Evolutionary conservation across 2,329 filamentous ascomycete species (phyloP).

Genomic region (Ophiostoma novo-ulmi): DNA sequence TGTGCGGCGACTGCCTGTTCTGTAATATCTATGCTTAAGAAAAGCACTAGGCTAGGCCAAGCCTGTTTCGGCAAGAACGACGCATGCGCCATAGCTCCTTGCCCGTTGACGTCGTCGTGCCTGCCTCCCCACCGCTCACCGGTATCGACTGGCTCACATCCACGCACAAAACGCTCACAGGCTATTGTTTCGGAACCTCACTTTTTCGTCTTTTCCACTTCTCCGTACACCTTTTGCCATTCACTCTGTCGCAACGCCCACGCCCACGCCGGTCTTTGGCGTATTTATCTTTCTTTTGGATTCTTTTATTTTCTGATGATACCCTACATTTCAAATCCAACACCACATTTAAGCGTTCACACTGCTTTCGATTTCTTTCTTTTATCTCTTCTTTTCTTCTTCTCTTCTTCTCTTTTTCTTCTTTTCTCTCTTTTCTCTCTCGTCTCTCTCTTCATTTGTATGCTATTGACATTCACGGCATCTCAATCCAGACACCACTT

Average conservation of each 20-base stretch:
- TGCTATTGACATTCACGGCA: background rate
- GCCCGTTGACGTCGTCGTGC: background rate
- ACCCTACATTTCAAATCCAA: slow-evolving; percentile 10
- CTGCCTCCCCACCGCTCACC: background rate
- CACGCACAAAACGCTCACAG: slow-evolving; percentile 27
- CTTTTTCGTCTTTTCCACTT: background rate
- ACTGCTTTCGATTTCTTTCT: background rate
- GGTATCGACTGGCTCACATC: slow-evolving; percentile 20
- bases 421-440: background rate
- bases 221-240: background rate
- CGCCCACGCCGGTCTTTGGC: background rate
- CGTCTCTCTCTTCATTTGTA: background rate
- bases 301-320: slow-evolving; percentile 1
- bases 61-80: slow-evolving; percentile 9
- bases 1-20: background rate
- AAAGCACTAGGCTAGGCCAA: background rate
- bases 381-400: background rate
- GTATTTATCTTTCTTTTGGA: background rate
- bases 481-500: background rate
- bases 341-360: background rate
- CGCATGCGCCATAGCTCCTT: background rate
- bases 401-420: background rate
- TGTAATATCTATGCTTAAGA: no score
- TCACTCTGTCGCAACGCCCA: background rate
- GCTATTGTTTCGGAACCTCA: background rate